These are phyloP conservation scores for Rachicladosporium sp. DNA, from an alignment of 2,329 filamentous ascomycete species.

Conservation along the genomic window DNA sequence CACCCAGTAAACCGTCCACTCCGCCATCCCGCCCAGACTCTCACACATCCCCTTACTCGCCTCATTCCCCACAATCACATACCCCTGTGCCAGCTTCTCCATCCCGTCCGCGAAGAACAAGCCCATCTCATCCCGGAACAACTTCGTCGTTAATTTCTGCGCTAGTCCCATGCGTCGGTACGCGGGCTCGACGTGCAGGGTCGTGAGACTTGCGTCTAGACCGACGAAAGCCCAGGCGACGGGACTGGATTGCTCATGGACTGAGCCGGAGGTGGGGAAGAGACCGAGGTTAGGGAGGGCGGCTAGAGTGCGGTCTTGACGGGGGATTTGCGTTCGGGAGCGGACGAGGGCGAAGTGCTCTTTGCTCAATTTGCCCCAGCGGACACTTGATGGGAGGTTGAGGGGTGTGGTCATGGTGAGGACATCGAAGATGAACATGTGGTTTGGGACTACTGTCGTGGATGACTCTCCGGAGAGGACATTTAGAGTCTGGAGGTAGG, in stretches of 20 bases:
- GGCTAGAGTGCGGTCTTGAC: constrained; percentile 30
- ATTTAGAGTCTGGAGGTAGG: constrained; percentile 11
- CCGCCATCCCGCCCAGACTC: constrained; percentile 44
- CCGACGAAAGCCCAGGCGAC: constrained; percentile 56
- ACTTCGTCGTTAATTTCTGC: constrained; percentile 45
- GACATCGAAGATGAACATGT: constrained; percentile 16
- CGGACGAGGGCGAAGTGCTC: constrained; percentile 46
- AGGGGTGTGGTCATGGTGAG: constrained; percentile 1
- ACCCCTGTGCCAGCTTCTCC: constrained; percentile 47
- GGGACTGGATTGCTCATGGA: constrained; percentile 36
- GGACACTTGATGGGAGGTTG: constrained; percentile 35
- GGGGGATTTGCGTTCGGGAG: constrained; percentile 42
- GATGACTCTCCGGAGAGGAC: constrained; percentile 7
- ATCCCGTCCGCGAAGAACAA: constrained; percentile 21
- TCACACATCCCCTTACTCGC: constrained; percentile 51
- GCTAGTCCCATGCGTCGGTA: constrained; percentile 53
- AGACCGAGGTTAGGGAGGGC: constrained; percentile 27
- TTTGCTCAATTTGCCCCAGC: constrained; percentile 42
- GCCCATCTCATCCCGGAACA: constrained; percentile 42
- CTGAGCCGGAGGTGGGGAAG: constrained; percentile 16
- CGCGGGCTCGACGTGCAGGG: constrained; percentile 46
- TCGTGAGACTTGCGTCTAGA: constrained; percentile 48
- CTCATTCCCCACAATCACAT: constrained; percentile 49
- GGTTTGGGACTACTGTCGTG: constrained; percentile 10
- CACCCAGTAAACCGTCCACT: constrained; percentile 49